A percentile compares a stretch with the other conserved stretches of the same genome.
These are phyloP conservation scores for Cercospora zeae-maydis DNA, from an alignment of 2,329 filamentous ascomycete species.

Conservation along the genomic window DNA sequence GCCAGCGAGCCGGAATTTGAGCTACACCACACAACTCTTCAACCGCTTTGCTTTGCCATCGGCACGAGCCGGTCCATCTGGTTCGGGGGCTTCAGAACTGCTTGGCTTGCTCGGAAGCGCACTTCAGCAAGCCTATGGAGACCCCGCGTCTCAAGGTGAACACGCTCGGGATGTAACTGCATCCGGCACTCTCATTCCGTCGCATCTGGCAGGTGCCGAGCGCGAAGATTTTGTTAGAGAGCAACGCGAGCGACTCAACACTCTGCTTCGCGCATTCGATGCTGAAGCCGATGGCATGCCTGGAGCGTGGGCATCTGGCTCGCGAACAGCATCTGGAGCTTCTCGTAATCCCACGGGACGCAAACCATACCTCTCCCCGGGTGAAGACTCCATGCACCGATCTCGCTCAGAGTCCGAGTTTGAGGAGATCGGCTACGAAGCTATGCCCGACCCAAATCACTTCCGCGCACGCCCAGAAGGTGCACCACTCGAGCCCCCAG, in stretches of 20 bases:
- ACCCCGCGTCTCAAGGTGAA: constrained; percentile 39
- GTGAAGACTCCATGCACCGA: constrained; percentile 58
- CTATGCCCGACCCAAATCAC: constrained; percentile 37
- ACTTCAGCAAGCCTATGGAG: constrained; percentile 51
- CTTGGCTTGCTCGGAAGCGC: constrained; percentile 74
- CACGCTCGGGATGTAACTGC: constrained; percentile 52
- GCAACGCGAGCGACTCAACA: constrained; percentile 72
- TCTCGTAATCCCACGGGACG: constrained; percentile 28
- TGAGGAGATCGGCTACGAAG: constrained; percentile 50
- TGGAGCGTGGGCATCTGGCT: constrained; percentile 21
- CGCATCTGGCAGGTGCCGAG: constrained; percentile 65
- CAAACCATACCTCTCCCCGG: constrained; percentile 30
- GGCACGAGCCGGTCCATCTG: constrained; percentile 53
- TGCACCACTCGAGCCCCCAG: constrained; percentile 6
- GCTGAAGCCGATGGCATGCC: constrained; percentile 62
- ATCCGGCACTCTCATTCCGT: constrained; percentile 66
- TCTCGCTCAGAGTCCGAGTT: constrained; percentile 86
- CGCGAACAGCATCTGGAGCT: constrained; percentile 24
- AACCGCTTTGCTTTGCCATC: constrained; percentile 80
- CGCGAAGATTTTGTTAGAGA: constrained; percentile 70
- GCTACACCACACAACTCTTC: constrained; percentile 77
- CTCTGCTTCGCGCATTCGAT: constrained; percentile 73
- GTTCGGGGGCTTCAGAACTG: constrained; percentile 60
- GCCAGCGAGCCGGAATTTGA: constrained; percentile 45
- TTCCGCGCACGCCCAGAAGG: constrained; percentile 20